Evolutionary conservation across 495 filamentous ascomycete genomes (phyloP).

Genomic region (Neurospora africana): DNA sequence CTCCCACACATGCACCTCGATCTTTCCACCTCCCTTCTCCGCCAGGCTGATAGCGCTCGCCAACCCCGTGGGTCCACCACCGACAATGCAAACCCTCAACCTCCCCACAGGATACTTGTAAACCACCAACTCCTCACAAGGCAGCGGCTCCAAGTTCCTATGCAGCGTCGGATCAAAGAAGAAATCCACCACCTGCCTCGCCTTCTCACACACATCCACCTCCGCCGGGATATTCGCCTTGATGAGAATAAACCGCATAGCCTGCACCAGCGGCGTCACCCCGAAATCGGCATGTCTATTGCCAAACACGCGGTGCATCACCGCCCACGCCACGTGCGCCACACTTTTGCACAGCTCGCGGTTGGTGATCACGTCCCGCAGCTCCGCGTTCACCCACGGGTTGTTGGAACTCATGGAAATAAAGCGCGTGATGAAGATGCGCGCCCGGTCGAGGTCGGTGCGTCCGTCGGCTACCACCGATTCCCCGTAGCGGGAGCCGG

Average conservation of each 20-base stretch:
- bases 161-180: slow-evolving; percentile 29
- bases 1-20: slow-evolving; percentile 27
- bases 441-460: slow-evolving; percentile 20
- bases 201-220: slow-evolving; percentile 7
- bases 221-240: slow-evolving; percentile 19
- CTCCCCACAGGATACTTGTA: slow-evolving; percentile 24
- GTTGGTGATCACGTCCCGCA: slow-evolving; percentile 18
- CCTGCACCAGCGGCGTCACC: slow-evolving; percentile 23
- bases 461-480: neutral
- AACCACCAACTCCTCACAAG: slow-evolving; percentile 12
- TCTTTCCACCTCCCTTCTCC: slow-evolving; percentile 21
- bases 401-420: slow-evolving; percentile 20
- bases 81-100: slow-evolving; percentile 22
- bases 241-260: slow-evolving; percentile 27
- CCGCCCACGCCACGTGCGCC: slow-evolving; percentile 15
- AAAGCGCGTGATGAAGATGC: slow-evolving; percentile 23
- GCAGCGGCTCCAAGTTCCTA: slow-evolving; percentile 19
- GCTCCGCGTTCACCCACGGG: slow-evolving; percentile 6
- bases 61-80: slow-evolving; percentile 26
- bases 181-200: slow-evolving; percentile 23
- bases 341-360: slow-evolving; percentile 10
- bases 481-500: slow-evolving; percentile 3
- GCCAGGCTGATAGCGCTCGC: slow-evolving; percentile 28
- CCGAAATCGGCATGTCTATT: slow-evolving; percentile 23
- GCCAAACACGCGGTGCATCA: slow-evolving; percentile 20